Evolutionary conservation across 2,329 filamentous ascomycete species (phyloP).

Genomic region (Cladosporium sp.): DNA sequence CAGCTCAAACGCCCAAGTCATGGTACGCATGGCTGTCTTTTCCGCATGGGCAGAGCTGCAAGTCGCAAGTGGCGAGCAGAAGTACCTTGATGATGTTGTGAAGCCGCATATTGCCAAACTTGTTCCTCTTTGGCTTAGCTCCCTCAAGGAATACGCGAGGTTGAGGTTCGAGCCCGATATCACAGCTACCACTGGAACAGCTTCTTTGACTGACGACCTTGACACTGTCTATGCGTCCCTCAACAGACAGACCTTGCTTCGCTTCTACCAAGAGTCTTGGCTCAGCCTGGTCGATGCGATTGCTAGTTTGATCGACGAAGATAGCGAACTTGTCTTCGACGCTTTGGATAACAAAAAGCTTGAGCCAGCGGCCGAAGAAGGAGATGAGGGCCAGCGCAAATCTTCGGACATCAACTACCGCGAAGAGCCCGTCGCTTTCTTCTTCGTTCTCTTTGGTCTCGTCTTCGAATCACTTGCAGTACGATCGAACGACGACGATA

Average conservation of each 20-base stretch:
- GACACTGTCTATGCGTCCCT: conserved; percentile 92
- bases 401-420: conserved; percentile 88
- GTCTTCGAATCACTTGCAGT: conserved; percentile 93
- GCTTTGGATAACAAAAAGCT: conserved; percentile 74
- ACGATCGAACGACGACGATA: conserved; percentile 53
- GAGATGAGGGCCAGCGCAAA: conserved; percentile 13
- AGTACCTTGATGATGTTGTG: conserved; percentile 80
- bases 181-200: conserved; percentile 78
- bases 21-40: conserved; percentile 97
- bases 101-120: conserved; percentile 84
- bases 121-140: conserved; percentile 90
- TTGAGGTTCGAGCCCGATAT: conserved; percentile 95
- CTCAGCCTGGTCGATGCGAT: conserved; percentile 95
- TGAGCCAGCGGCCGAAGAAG: conserved; percentile 12
- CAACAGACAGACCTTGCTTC: conserved; percentile 85
- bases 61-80: conserved; percentile 87
- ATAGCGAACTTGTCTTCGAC: conserved; percentile 96
- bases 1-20: conserved; percentile 92
- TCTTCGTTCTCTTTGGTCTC: conserved; percentile 95
- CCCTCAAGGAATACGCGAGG: conserved; percentile 85
- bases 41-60: conserved; percentile 96
- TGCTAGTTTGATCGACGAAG: conserved; percentile 92
- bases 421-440: conserved; percentile 95
- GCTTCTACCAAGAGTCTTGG: conserved; percentile 97
- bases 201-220: conserved; percentile 67